Base-by-base conservation (phyloP, 164 flowering plant species). In the Warburgia ugandensis region DNA sequence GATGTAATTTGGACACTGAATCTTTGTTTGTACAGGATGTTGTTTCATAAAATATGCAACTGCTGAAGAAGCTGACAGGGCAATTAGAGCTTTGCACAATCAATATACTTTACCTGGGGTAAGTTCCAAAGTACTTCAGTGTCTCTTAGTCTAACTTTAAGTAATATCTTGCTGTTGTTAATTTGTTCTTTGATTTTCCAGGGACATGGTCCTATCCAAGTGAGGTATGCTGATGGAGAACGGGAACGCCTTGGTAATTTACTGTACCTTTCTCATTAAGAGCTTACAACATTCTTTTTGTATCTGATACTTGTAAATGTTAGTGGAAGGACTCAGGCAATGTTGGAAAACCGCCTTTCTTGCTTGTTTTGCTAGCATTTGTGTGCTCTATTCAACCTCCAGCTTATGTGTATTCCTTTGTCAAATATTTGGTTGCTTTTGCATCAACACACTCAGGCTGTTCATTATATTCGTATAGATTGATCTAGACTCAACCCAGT, bases 151-250 rank as follows among this genome's bases (percentile, higher is more conserved):
- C 17, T 13, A 26, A 5, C 14, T 0, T 16, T 45, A 13, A n/a
- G 29, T 9, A 14, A 39, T 1, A 10, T 26, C 14, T 27, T 45
- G 6, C 1, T 26, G 48, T 1, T 22, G 36, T 27, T 10, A 14
- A 14, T 29, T 40, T 54, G 26, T 60, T 16, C 48, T 27, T 58
- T 41, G 22, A 19, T 27, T 56, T 69, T 67, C 22, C 80, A 89
- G 97, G 96, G 94, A 29, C 57, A 58, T 10, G 88, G 89, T 57
- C 99, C 99, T 29, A 84, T 94, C 42, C 99, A 94, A 81, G 99
- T 94, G 44, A 75, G 96, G 64, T 94, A 82, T 77, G 99, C 99
- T 56, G 99, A 94, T 65, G 99, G 96, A 7, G 97, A 94, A 58
- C 73, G 92, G 29, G 99, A 89, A 62, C 92, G 99, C 16, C 81